Conservation (phyloP, 2,329 filamentous ascomycete species). For the Pyrenophora seminiperda region DNA sequence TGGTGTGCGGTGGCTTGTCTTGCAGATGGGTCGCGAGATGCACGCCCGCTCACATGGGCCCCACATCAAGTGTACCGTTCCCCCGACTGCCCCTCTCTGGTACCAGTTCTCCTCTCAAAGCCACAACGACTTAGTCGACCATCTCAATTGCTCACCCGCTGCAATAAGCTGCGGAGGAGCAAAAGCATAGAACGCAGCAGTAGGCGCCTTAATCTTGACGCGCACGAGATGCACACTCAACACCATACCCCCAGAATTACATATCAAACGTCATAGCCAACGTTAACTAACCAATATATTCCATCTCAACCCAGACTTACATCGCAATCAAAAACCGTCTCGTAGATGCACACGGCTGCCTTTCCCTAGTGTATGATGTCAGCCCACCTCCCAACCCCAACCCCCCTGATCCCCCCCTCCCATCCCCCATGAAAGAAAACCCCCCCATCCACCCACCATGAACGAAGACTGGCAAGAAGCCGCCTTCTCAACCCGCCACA, state of each 20-base stretch:
- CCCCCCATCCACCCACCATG: neutral
- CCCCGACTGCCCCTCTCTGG: neutral
- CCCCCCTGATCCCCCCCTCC: neutral
- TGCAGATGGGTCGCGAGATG: slow-evolving; percentile 2
- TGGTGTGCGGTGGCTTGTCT: slow-evolving; percentile 3
- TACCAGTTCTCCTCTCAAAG: neutral
- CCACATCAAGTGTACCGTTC: neutral
- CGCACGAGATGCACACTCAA: too few species aligned
- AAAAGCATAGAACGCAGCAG: too few species aligned
- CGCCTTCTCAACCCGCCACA: slow-evolving; percentile 30
- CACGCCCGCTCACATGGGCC: slow-evolving; percentile 15
- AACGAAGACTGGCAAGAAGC: slow-evolving; percentile 32
- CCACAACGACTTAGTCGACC: too few species aligned
- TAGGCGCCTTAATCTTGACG: too few species aligned
- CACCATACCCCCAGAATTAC: too few species aligned
- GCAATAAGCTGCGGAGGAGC: too few species aligned
- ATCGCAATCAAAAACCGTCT: too few species aligned
- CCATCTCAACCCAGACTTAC: too few species aligned
- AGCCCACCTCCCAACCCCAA: neutral
- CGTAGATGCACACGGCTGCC: neutral
- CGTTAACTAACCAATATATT: too few species aligned
- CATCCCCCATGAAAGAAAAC: neutral
- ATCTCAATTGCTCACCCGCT: too few species aligned
- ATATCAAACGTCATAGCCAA: too few species aligned
- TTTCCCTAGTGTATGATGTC: slow-evolving; percentile 9